Evolutionary conservation across 331 rosid genomes (phyloP).

Genomic region (Rhamnella rubrinervis): DNA sequence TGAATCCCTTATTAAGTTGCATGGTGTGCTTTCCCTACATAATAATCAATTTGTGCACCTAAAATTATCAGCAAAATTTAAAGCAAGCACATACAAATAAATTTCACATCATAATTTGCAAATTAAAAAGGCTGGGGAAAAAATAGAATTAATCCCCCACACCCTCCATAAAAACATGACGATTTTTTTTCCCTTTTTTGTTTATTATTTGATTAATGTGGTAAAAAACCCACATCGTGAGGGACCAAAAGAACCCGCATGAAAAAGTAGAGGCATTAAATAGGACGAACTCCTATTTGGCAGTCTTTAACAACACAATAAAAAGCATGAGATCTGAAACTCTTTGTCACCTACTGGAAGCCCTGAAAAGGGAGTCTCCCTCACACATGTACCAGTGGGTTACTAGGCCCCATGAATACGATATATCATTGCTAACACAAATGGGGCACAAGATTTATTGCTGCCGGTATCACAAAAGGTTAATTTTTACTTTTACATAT

Average conservation of each 20-base stretch:
- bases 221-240: too few species aligned
- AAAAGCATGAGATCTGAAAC: slow-evolving; percentile 42
- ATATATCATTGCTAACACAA: slow-evolving; percentile 35
- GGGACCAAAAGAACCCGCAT: background rate
- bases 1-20: slow-evolving; percentile 65
- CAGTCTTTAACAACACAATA: slow-evolving; percentile 21
- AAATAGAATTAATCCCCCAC: background rate
- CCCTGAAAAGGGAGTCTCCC: slow-evolving; percentile 30
- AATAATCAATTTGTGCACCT: background rate
- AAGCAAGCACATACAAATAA: background rate
- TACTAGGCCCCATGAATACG: slow-evolving; percentile 57
- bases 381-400: slow-evolving; percentile 26
- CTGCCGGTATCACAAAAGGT: slow-evolving; percentile 25
- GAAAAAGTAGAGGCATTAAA: slow-evolving; percentile 34
- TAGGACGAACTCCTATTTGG: slow-evolving; percentile 42
- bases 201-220: background rate
- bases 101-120: background rate
- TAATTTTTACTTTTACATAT: slow-evolving; percentile 30
- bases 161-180: background rate
- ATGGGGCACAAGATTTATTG: slow-evolving; percentile 35
- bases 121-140: background rate
- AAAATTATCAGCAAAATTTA: background rate
- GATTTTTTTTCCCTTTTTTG: background rate
- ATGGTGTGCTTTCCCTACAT: slow-evolving; percentile 74
- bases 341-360: slow-evolving; percentile 39